Conservation (phyloP, 352 stramenopile genomes). For the Phytophthora sp. region DNA sequence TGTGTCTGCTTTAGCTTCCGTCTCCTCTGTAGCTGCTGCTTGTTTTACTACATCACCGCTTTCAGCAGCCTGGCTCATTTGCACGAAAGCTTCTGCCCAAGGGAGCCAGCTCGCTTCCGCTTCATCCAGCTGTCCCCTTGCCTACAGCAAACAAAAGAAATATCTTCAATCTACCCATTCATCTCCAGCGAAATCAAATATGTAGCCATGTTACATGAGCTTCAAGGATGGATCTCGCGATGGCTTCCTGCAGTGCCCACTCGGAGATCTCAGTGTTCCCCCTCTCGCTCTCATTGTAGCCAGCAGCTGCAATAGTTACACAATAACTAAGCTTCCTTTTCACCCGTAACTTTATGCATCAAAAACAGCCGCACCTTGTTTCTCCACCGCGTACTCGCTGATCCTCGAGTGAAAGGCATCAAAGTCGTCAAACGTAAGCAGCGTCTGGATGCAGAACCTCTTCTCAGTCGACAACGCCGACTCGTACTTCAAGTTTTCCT, state of each 20-base stretch:
- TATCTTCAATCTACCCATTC: not conserved
- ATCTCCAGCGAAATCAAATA: not conserved
- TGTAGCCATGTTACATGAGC: conserved; percentile 45
- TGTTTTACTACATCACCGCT: not conserved
- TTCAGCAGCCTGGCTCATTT: conserved; percentile 47
- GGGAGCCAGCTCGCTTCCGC: conserved; percentile 57
- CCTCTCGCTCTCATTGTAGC: conserved; percentile 3
- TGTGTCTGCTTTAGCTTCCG: conserved; percentile 24
- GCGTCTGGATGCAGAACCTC: conserved; percentile 70
- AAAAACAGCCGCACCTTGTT: conserved; percentile 46
- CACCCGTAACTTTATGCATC: no score
- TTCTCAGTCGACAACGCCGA: conserved; percentile 49
- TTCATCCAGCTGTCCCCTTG: conserved; percentile 55
- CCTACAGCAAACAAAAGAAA: conserved; percentile 33
- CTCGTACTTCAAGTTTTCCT: conserved; percentile 47
- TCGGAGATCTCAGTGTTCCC: conserved; percentile 44
- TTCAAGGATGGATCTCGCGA: conserved; percentile 75
- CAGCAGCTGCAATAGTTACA: conserved; percentile 19
- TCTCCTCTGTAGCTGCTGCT: conserved; percentile 18
- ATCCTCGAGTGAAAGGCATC: conserved; percentile 66
- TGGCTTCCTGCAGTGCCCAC: conserved; percentile 70
- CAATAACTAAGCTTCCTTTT: no score
- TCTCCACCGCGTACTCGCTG: conserved; percentile 54
- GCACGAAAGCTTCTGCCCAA: conserved; percentile 69
- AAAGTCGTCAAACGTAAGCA: conserved; percentile 78